Percentiles rank a stretch among this genome's conserved stretches.
phyloP scores from a whole-genome alignment of 345 rosid genomes.

The Punica granatum region DNA sequence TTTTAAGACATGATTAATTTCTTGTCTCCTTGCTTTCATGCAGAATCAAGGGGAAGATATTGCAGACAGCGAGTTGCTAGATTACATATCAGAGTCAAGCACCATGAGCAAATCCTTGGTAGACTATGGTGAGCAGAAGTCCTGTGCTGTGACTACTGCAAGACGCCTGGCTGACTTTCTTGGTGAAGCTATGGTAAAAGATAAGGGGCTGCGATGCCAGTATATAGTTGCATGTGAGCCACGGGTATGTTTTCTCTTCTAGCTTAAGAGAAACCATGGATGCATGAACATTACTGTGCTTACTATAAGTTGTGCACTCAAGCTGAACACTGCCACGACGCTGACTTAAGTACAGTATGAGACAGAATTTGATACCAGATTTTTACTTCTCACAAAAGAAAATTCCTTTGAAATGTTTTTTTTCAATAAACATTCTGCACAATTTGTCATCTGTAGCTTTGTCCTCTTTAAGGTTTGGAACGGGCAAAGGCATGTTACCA shows the following conservation, averaged over 20 bases:
- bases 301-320: background rate
- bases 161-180: slow-evolving; percentile 92
- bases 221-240: slow-evolving; percentile 96
- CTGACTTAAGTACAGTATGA: background rate
- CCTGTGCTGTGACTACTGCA: slow-evolving; percentile 98
- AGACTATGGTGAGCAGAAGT: slow-evolving; percentile 93
- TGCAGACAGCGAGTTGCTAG: slow-evolving; percentile 88
- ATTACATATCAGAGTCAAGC: slow-evolving; percentile 97
- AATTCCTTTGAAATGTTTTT: background rate
- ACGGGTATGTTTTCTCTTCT: slow-evolving; percentile 35
- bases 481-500: too few species aligned
- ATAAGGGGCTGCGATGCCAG: slow-evolving; percentile 95
- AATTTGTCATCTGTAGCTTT: background rate
- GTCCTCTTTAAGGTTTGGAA: too few species aligned
- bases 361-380: background rate
- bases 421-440: background rate
- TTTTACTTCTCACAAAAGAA: background rate
- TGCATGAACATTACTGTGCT: slow-evolving; percentile 3
- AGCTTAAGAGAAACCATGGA: background rate
- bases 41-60: slow-evolving; percentile 91
- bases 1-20: background rate
- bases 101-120: slow-evolving; percentile 97
- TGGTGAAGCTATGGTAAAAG: slow-evolving; percentile 90
- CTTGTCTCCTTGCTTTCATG: slow-evolving; percentile 11
- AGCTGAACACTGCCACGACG: background rate